Conservation (phyloP, 768 basidiomycete genomes). For the Cantharellus anzutake region DNA sequence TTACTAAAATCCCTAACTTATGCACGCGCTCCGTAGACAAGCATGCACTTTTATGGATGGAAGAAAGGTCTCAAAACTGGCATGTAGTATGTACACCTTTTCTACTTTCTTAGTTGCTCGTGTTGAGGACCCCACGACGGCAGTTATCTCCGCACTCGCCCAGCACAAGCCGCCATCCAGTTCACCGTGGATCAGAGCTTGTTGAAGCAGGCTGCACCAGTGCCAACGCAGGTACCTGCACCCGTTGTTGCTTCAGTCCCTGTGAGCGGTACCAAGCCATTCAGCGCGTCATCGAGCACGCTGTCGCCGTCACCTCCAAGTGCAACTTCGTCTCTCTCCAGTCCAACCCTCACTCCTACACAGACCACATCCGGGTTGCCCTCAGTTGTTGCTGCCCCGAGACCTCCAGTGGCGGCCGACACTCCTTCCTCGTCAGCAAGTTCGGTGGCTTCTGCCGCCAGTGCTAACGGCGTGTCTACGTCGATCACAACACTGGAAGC, state of each 20-base stretch:
- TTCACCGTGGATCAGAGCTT: conserved; percentile 84
- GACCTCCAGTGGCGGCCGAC: conserved; percentile 1
- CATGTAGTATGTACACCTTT: conserved; percentile 40
- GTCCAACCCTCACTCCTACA: conserved; percentile 1
- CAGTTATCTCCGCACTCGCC: conserved; percentile 79
- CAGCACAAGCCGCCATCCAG: conserved; percentile 90
- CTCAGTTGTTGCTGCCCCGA: conserved; percentile 10
- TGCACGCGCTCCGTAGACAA: conserved; percentile 26
- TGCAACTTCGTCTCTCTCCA: background rate
- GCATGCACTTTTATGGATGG: conserved; percentile 99
- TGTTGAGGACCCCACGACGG: background rate
- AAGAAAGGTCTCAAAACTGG: conserved; percentile 98
- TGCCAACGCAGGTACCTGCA: background rate
- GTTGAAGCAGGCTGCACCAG: conserved; percentile 19
- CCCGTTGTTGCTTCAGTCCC: background rate
- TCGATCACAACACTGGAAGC: background rate
- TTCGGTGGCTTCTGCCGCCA: background rate
- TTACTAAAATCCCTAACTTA: conserved; percentile 11
- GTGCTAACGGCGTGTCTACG: conserved; percentile 8
- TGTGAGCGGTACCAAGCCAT: background rate
- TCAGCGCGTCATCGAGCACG: background rate
- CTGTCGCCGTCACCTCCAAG: background rate
- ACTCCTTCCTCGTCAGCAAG: conserved; percentile 4
- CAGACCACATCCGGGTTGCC: conserved; percentile 12
- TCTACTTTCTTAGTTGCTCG: background rate